Conservation (phyloP, 2,329 filamentous ascomycete species). For the Clonostachys solani region DNA sequence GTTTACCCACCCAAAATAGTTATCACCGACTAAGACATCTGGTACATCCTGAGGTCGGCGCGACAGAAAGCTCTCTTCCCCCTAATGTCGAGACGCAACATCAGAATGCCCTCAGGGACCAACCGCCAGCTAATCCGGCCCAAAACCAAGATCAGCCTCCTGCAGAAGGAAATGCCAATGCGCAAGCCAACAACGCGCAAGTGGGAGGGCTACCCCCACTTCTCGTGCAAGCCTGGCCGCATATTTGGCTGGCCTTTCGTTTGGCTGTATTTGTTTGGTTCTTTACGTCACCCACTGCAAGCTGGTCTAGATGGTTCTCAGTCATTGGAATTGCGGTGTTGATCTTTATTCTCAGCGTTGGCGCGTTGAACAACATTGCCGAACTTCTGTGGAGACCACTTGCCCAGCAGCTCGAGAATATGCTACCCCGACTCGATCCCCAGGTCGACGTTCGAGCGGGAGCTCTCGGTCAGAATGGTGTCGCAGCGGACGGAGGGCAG, state of each 20-base stretch:
- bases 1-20: conserved; percentile 16
- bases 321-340: conserved; percentile 48
- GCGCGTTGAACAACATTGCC: conserved; percentile 49
- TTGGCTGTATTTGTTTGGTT: conserved; percentile 60
- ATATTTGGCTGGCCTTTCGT: conserved; percentile 57
- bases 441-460: conserved; percentile 12
- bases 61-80: not conserved
- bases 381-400: conserved; percentile 53
- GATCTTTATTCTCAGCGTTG: conserved; percentile 57
- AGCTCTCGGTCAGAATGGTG: conserved; percentile 15
- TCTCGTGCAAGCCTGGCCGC: conserved; percentile 44
- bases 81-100: conserved; percentile 7
- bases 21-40: conserved; percentile 16
- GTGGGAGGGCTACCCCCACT: conserved; percentile 21
- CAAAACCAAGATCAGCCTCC: conserved; percentile 17
- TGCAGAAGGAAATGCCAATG: conserved; percentile 7
- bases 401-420: conserved; percentile 52
- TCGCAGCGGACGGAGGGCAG: conserved; percentile 14
- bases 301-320: conserved; percentile 55
- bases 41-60: not conserved
- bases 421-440: conserved; percentile 48
- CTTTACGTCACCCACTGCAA: conserved; percentile 54
- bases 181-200: conserved; percentile 5
- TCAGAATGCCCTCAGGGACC: conserved; percentile 8
- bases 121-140: conserved; percentile 1